These are phyloP conservation scores for Acer campestre DNA, from an alignment of 345 rosid species.

Conservation along the genomic window DNA sequence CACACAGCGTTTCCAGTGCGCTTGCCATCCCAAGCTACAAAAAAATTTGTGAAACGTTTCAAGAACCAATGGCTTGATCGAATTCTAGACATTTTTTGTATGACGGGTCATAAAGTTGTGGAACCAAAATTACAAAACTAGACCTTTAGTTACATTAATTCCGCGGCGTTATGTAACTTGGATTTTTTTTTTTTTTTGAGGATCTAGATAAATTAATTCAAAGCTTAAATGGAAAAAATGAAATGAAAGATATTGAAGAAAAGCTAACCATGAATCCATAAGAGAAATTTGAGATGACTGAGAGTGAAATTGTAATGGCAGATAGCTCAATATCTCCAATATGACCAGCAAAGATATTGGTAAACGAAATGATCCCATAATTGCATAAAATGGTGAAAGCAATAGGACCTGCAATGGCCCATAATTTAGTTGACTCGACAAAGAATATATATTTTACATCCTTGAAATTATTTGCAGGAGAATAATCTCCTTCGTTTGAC, in stretches of 20 bases:
- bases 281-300: conserved; percentile 90
- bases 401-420: conserved; percentile 94
- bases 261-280: conserved; percentile 81
- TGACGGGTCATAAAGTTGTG: too few species aligned
- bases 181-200: too few species aligned
- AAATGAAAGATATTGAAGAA: background rate
- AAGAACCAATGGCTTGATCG: background rate
- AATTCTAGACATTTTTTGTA: too few species aligned
- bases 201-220: too few species aligned
- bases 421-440: conserved; percentile 62
- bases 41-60: conserved; percentile 2
- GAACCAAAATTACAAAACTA: too few species aligned
- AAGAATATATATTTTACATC: conserved; percentile 55
- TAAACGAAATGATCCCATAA: conserved; percentile 83
- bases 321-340: conserved; percentile 93
- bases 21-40: conserved; percentile 95
- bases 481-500: conserved; percentile 45
- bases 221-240: too few species aligned
- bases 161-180: too few species aligned
- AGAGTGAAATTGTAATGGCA: conserved; percentile 75
- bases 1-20: conserved; percentile 89
- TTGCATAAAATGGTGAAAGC: conserved; percentile 88
- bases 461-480: conserved; percentile 39
- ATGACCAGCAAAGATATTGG: conserved; percentile 92
- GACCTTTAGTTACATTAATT: too few species aligned